Base-by-base conservation (phyloP, 2,329 filamentous ascomycete species). In the Hymenoscyphus linearis region DNA sequence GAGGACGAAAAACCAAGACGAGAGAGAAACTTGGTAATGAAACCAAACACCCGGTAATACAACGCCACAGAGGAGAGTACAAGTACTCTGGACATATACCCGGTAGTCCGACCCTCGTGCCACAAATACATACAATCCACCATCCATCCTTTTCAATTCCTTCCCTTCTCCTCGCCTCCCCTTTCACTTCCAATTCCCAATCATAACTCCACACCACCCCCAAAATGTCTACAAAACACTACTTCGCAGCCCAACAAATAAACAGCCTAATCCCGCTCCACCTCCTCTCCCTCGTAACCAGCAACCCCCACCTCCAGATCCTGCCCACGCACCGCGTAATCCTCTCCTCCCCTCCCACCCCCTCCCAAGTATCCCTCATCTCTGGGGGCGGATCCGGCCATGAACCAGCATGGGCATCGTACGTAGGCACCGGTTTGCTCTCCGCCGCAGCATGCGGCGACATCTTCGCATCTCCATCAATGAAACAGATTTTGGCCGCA, bases 381-480 rank as follows among this genome's bases (percentile, higher is more conserved):
- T 71, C 69, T 2, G 70, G 70, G 10, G 70, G 70, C n/a, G 70
- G 70, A 16, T 64, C 60, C 16, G 70, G 70, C 35, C 70, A 70
- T 64, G 76, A 78, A 57, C 76, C 76, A 54, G 85, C 84, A 64
- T 87, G 84, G 80, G 77, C 82, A 2, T 85, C 85, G 59, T 87
- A 86, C 67, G 85, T 88, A 1, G 85, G 85, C 59, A 70, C 74
- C 60, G 85, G 85, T 69, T 78, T 86, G 74, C 78, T 88, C n/a
- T 78, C 82, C 1, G 84, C 83, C 4, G 80, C 84, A 4, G 85
- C 85, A 4, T 79, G 78, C 3, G 85, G 85, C 52, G 83, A 86
- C 68, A 82, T 88, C 65, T 88, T 88, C 65, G 85, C 85, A 16
- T 84, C 80, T 6, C 85, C 85, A 0, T 85, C 81, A 61, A 84